Percentiles rank a stretch among this genome's conserved stretches.
These are phyloP conservation scores for Torulaspora quercuum DNA, from an alignment of 805 yeast species.

Conservation along the genomic window DNA sequence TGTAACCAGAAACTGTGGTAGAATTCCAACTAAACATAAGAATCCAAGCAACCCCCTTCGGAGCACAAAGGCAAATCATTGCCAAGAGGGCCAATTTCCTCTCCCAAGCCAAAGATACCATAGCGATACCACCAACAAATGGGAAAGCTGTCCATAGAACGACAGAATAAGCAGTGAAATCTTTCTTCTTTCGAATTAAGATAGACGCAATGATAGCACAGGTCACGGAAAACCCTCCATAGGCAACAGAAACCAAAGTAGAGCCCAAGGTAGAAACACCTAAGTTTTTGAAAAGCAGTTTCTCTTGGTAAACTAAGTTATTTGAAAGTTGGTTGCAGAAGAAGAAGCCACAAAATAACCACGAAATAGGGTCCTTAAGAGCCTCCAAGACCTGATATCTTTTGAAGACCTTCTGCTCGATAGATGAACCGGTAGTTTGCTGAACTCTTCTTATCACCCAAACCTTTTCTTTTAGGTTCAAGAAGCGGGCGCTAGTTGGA, in stretches of 20 bases:
- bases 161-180: conserved; percentile 40
- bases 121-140: conserved; percentile 44
- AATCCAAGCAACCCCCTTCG: conserved; percentile 43
- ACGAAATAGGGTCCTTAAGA: conserved; percentile 46
- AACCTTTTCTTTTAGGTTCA: conserved; percentile 48
- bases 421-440: conserved; percentile 38
- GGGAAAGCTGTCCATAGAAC: conserved; percentile 43
- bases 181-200: conserved; percentile 34
- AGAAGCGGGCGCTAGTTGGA: conserved; percentile 50
- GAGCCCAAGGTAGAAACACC: conserved; percentile 45
- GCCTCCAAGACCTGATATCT: conserved; percentile 48
- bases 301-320: conserved; percentile 51
- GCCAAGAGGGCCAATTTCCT: conserved; percentile 47
- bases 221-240: conserved; percentile 46
- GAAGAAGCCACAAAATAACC: conserved; percentile 42
- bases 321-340: conserved; percentile 50
- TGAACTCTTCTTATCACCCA: conserved; percentile 47
- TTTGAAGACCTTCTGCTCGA: conserved; percentile 47
- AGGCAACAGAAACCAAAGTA: conserved; percentile 51
- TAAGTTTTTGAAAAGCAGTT: conserved; percentile 44
- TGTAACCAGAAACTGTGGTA: conserved; percentile 44
- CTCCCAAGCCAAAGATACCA: conserved; percentile 44
- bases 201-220: conserved; percentile 40
- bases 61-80: conserved; percentile 45
- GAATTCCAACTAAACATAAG: conserved; percentile 37